Conservation (phyloP, 108 stramenopile genomes). For the Mediolabrus comicus region DNA sequence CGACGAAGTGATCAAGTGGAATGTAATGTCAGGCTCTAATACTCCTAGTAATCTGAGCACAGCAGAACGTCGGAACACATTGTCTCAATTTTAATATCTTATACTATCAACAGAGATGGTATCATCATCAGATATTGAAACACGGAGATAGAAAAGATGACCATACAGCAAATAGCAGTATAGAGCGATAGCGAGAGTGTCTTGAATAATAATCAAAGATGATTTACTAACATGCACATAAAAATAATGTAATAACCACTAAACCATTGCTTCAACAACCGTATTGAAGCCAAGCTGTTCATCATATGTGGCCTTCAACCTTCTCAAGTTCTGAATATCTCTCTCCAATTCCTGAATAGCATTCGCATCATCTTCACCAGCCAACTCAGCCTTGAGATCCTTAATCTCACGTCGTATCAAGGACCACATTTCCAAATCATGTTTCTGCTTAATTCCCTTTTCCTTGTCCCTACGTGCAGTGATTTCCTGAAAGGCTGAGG, state of each 20-base stretch:
- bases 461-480: not conserved
- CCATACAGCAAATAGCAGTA: too few species aligned
- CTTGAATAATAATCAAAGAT: too few species aligned
- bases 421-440: constrained; percentile 32
- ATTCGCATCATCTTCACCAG: constrained; percentile 5
- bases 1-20: constrained; percentile 65
- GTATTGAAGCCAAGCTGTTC: constrained; percentile 11
- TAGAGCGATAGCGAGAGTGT: too few species aligned
- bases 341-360: constrained; percentile 10
- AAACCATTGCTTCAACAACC: not conserved
- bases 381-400: constrained; percentile 16
- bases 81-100: too few species aligned
- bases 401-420: constrained; percentile 7
- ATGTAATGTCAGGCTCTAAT: constrained; percentile 24
- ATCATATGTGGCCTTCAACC: constrained; percentile 21
- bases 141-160: too few species aligned
- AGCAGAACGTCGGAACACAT: not conserved
- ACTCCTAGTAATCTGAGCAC: not conserved
- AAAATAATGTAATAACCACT: not conserved
- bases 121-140: too few species aligned
- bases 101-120: too few species aligned
- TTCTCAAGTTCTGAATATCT: constrained; percentile 15
- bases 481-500: not conserved
- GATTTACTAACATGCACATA: not conserved
- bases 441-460: constrained; percentile 9